Evolutionary conservation across 805 yeast species (phyloP), one percentile per base, ranked within the genome.

Genomic region (Sugiyamaella lignohabitans): DNA sequence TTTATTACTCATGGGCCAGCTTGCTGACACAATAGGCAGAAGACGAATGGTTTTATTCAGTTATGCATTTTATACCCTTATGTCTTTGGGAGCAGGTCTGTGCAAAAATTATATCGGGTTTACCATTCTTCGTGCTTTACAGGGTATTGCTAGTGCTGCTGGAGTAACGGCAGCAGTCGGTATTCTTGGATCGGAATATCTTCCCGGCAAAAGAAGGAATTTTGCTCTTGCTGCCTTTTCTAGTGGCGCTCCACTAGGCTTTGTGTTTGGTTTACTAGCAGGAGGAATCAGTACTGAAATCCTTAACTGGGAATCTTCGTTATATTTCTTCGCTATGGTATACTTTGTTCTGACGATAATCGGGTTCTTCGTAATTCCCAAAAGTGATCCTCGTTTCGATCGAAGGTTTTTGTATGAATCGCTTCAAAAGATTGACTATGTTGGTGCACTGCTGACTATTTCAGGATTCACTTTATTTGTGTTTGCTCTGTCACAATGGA

Each of bases 101-200:
- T 32, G 51, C 22, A 49, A 45, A 21, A 43, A 50, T 38, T 71
- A 58, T 49, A 58, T 69, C 17, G 54, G 61, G 1, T 56, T 73
- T n/a, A 67, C 68, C 48, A 51, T 73, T 6, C 62, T 68, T 22
- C 55, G 78, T 46, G 77, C 69, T 3, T 49, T 73, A 10, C 73
- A 68, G 51, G 78, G 78, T n/a, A 65, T 70, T 2, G 57, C 63
- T 35, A 64, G 71, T 24, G 72, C 75, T 1, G 70, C 74, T 41
- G 65, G 68, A 2, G 68, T 73, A 1, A 75, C 78, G 2, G 69
- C 76, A 2, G 69, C 73, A 23, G 75, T 74, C 3, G 78, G 77
- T 1, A 62, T 72, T 40, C 50, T 73, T 0, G 75, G 76, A 1
- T 58, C 74, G 3, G 61, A 60, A 4, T 74, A 74, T 49, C 56